Conservation (phyloP, 768 basidiomycete genomes). For the Lactifluus echinatus region DNA sequence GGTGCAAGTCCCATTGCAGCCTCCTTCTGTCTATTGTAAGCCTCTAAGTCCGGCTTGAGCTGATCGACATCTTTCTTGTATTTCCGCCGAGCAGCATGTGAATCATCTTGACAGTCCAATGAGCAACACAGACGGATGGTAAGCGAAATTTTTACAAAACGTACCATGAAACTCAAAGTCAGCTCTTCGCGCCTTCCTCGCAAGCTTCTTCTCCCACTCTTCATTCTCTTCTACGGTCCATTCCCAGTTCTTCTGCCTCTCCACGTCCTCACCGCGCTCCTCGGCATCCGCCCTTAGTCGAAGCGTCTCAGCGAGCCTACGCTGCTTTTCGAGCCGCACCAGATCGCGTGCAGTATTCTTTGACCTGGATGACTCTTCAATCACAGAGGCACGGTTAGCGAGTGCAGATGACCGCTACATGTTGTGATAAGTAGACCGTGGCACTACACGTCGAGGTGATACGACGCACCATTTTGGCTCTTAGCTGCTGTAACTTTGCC, state of each 20-base stretch:
- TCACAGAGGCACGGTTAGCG: conserved; percentile 78
- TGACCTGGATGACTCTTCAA: conserved; percentile 75
- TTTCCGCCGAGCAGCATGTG: conserved; percentile 76
- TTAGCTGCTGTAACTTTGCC: conserved; percentile 14
- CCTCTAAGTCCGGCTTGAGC: conserved; percentile 79
- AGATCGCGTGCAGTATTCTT: conserved; percentile 73
- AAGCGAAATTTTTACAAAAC: no score
- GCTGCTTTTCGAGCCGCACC: conserved; percentile 79
- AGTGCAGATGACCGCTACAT: conserved; percentile 64
- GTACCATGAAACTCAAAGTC: conserved; percentile 89
- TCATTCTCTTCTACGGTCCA: conserved; percentile 95
- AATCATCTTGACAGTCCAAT: conserved; percentile 53
- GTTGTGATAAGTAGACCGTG: background rate
- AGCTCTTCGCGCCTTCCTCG: conserved; percentile 71
- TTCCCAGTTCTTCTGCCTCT: conserved; percentile 89
- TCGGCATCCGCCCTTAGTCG: conserved; percentile 82
- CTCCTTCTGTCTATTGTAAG: conserved; percentile 88
- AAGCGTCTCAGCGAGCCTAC: conserved; percentile 81
- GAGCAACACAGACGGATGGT: background rate
- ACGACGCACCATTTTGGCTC: conserved; percentile 12
- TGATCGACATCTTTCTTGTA: conserved; percentile 90
- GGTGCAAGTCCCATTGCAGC: conserved; percentile 66
- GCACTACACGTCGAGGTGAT: background rate
- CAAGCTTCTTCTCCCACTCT: conserved; percentile 87
- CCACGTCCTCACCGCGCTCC: conserved; percentile 86